Percentiles rank a stretch among this genome's conserved stretches.
Conservation (phyloP, 202 grass and related monocot genomes). For the Musa balbisiana region DNA sequence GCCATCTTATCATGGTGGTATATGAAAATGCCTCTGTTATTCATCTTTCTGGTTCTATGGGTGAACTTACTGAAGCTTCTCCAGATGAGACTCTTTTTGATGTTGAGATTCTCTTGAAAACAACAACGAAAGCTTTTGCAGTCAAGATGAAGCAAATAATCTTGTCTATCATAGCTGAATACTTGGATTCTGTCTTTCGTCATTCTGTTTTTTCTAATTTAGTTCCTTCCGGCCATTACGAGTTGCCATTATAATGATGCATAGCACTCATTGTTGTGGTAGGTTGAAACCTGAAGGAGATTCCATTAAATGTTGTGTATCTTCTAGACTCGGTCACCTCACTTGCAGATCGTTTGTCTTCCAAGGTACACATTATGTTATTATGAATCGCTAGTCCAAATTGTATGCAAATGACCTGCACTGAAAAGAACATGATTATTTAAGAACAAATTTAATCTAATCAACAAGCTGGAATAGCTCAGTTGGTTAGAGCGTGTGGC, state of each 20-base stretch:
- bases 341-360: no score
- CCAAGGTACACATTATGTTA: no score
- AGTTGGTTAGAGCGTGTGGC: conserved; percentile 99
- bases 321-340: no score
- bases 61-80: conserved; percentile 45
- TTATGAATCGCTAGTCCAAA: no score
- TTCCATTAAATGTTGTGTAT: background rate
- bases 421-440: no score
- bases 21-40: conserved; percentile 22
- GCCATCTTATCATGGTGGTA: background rate
- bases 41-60: conserved; percentile 45
- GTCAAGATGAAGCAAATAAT: conserved; percentile 52
- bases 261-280: conserved; percentile 10
- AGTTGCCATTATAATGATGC: conserved; percentile 4
- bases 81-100: conserved; percentile 52
- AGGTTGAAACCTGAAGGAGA: background rate
- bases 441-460: no score
- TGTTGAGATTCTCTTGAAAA: conserved; percentile 52
- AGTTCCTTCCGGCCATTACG: conserved; percentile 7
- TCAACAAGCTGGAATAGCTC: conserved; percentile 75
- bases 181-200: conserved; percentile 46
- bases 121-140: conserved; percentile 37
- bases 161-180: conserved; percentile 59
- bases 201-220: conserved; percentile 24
- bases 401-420: no score